Percentiles rank a stretch among this genome's conserved stretches.
Conservation (phyloP, 345 rosid species). For the Hevea brasiliensis region DNA sequence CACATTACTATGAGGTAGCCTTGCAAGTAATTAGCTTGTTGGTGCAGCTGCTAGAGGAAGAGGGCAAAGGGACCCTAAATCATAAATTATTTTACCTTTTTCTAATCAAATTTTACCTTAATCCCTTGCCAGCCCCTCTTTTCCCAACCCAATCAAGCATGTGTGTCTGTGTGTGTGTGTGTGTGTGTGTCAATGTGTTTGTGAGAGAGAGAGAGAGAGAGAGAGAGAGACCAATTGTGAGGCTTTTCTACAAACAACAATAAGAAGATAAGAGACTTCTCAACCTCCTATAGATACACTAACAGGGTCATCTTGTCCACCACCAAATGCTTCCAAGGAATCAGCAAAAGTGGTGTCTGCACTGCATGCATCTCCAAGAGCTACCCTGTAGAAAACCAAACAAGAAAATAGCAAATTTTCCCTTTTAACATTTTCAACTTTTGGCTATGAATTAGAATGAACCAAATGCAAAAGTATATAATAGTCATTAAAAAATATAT, state of each 20-base stretch:
- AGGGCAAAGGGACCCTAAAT: not conserved
- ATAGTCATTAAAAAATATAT: not conserved
- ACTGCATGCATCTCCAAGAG: conserved; percentile 67
- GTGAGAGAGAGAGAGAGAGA: not conserved
- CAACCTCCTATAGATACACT: conserved; percentile 77
- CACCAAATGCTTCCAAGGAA: conserved; percentile 81
- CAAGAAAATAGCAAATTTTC: not conserved
- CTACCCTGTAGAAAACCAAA: conserved; percentile 45
- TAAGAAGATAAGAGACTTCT: conserved; percentile 17
- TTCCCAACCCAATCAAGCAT: not conserved
- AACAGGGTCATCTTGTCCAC: conserved; percentile 81
- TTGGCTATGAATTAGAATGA: not conserved
- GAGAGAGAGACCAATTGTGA: not conserved
- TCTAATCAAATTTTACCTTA: not conserved
- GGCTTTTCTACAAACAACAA: not conserved
- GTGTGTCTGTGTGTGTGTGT: not conserved
- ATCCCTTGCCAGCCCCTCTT: not conserved
- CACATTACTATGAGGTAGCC: no score
- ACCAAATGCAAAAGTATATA: not conserved
- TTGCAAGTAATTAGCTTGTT: no score
- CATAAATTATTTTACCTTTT: not conserved
- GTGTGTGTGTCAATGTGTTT: not conserved
- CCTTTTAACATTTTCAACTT: not conserved
- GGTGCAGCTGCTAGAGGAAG: no score
- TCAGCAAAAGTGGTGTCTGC: conserved; percentile 68